phyloP scores from a whole-genome alignment of 345 rosid genomes.

The Noccaea bulbosa region DNA sequence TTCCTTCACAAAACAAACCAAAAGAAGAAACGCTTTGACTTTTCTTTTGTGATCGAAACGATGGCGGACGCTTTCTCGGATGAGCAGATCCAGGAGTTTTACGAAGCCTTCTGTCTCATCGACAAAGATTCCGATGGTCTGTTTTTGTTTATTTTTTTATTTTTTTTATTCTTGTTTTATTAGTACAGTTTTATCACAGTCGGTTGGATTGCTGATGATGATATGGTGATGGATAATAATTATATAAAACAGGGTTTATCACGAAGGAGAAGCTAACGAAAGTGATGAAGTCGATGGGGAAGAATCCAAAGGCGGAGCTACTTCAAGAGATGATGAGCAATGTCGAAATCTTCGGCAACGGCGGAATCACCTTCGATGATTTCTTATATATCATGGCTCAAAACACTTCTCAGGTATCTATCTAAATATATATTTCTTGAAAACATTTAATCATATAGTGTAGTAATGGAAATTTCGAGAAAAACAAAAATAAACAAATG shows the following conservation, averaged over 20 bases:
- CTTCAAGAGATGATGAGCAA: constrained; percentile 43
- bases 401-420: constrained; percentile 40
- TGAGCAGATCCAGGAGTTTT: constrained; percentile 47
- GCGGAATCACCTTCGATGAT: constrained; percentile 43
- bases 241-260: constrained; percentile 32
- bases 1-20: constrained; percentile 17
- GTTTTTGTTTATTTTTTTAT: neutral
- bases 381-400: constrained; percentile 48
- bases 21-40: constrained; percentile 31
- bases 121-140: constrained; percentile 46
- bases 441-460: neutral
- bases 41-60: constrained; percentile 27
- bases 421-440: neutral
- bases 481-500: neutral
- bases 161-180: neutral
- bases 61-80: constrained; percentile 45
- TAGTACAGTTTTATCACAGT: neutral
- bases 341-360: constrained; percentile 41
- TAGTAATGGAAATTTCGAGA: neutral
- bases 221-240: neutral
- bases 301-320: constrained; percentile 40
- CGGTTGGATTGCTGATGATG: constrained; percentile 10
- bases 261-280: constrained; percentile 40
- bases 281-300: constrained; percentile 47
- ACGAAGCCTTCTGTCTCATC: constrained; percentile 46